Conservation (phyloP, 2,329 filamentous ascomycete species). For the Pseudogymnoascus sp. region DNA sequence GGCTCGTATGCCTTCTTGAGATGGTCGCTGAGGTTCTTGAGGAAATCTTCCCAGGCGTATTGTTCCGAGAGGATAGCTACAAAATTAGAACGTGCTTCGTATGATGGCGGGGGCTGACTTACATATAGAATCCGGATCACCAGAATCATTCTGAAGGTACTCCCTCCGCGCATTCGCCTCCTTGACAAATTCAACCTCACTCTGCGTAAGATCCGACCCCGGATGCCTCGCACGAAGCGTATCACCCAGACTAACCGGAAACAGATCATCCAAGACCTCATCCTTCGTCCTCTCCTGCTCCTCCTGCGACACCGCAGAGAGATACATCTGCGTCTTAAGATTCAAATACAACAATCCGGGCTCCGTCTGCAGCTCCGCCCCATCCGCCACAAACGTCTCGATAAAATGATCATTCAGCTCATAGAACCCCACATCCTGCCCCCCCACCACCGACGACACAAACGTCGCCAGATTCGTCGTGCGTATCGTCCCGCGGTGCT, state of each 20-base stretch:
- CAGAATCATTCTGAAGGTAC: conserved; percentile 47
- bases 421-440: conserved; percentile 55
- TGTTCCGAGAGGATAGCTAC: conserved; percentile 43
- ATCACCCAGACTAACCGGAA: conserved; percentile 48
- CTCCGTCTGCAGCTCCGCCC: conserved; percentile 48
- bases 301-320: conserved; percentile 50
- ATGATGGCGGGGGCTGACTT: conserved; percentile 24
- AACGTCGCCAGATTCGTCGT: conserved; percentile 60
- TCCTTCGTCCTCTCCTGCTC: conserved; percentile 41
- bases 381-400: conserved; percentile 54
- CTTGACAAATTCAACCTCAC: conserved; percentile 52
- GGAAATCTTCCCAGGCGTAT: conserved; percentile 57
- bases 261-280: conserved; percentile 50
- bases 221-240: conserved; percentile 46
- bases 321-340: conserved; percentile 60
- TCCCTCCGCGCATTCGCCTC: conserved; percentile 45
- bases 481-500: conserved; percentile 51
- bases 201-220: conserved; percentile 46
- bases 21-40: conserved; percentile 49
- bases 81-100: conserved; percentile 28
- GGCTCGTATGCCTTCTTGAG: conserved; percentile 50
- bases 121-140: conserved; percentile 34
- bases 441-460: conserved; percentile 54
- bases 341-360: conserved; percentile 55
- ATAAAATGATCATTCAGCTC: conserved; percentile 57